These are phyloP conservation scores for Syzygium syzygioides DNA, from an alignment of 441 rosid genomes.

Conservation along the genomic window DNA sequence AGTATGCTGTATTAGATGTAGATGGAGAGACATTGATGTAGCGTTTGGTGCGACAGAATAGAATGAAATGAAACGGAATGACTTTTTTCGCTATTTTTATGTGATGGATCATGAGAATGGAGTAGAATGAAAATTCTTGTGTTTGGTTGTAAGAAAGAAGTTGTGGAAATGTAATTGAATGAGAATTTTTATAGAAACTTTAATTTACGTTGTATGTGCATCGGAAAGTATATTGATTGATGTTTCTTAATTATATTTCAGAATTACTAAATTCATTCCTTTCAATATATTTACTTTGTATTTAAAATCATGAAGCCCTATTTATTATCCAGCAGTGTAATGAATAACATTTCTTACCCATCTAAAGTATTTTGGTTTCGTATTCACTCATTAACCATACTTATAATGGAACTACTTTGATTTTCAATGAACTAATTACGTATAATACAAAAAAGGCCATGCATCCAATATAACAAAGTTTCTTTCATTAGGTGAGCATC, in stretches of 20 bases:
- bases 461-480: background rate
- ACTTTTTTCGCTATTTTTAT: background rate
- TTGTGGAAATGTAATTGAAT: background rate
- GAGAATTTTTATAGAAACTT: background rate
- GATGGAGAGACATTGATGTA: background rate
- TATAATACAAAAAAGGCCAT: background rate
- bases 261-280: background rate
- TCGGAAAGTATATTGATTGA: background rate
- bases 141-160: background rate
- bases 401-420: background rate
- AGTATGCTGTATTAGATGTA: background rate
- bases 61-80: background rate
- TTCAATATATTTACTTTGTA: background rate
- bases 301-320: background rate
- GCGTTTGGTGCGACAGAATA: accelerated
- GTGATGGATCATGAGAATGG: background rate
- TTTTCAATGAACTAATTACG: background rate
- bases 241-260: background rate
- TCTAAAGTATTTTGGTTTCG: background rate
- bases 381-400: background rate
- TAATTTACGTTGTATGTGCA: background rate
- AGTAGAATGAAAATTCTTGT: background rate
- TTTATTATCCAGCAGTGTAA: background rate
- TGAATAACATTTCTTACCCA: background rate
- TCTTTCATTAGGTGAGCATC: background rate